Evolutionary conservation across 352 stramenopile genomes (phyloP), one percentile per base, ranked within the genome.

Genomic region (Pilasporangium apinafurcum): DNA sequence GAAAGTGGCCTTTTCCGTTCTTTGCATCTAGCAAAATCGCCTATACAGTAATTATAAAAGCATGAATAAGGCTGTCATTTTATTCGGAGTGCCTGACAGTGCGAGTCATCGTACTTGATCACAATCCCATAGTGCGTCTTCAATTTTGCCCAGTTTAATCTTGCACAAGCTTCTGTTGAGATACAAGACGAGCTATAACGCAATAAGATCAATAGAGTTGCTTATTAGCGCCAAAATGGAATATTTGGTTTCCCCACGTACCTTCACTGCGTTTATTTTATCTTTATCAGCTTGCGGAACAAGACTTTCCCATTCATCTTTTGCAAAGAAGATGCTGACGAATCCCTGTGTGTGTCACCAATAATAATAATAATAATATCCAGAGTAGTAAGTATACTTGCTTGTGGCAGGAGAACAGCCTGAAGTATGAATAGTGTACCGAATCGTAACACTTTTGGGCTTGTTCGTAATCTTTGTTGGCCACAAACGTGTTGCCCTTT

Each of bases 401-500:
- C 16, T 17, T 21, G 16, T 21, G 16, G 1, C 3, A 47, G 14
- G 8, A 6, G 20, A 38, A 25, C n/a, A n/a, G n/a, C n/a, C n/a
- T n/a, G 16, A 6, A 13, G 16, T 14, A 31, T 20, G 1, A 16
- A 43, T 24, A 20, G 35, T 49, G 18, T 42, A 92, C 81, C 60
- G 81, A 86, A 49, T 93, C 81, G 54, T 93, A 93, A 51, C 80
- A 79, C 48, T 88, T 90, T 57, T 93, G 81, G 0, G 81, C 81
- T 22, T 77, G 62, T 24, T 79, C 78, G 44, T 85, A 93, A 16
- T 93, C 67, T 34, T 87, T 76, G 3, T 51, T 64, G 0, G 71
- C 65, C 13, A 91, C 77, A 16, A 81, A 53, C 10, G 56, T 59
- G 32, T 93, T 93, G 12, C 81, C 81, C 35, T 88, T 83, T 28